Evolutionary conservation across 495 filamentous ascomycete genomes (phyloP), one percentile per base, ranked within the genome.

Genomic region (Hypomontagnella monticulosa): DNA sequence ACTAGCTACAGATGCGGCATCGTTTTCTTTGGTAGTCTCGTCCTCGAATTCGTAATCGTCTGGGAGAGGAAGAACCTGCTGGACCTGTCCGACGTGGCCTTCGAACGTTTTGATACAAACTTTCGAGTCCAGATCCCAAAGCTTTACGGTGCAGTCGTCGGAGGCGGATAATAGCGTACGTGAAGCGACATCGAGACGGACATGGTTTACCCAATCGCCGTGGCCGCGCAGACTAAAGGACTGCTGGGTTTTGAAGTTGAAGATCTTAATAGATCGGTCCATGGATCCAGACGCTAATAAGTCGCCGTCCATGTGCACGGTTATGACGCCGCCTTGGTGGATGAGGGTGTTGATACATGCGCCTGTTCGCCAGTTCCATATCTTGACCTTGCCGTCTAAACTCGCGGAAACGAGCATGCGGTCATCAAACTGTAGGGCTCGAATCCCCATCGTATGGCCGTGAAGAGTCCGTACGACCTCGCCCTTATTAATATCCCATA

Each of bases 361-460:
- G 41, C 95, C 95, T 0, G 93, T 97, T 38, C 90, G 84, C 93
- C 93, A 98, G 67, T 98, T 97, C 96, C 95, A 99, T 27, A 98
- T 86, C 73, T 91, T 91, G 55, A 99, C 77, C 14, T 86, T 96
- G 18, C 76, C 50, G 36, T 97, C 93, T 47, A 96, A 76, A 64
- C 88, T 89, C 18, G 91, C 93, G 36, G 89, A 94, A 72, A 96
- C 93, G 48, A 97, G 82, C 75, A 94, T 94, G 49, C 84, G 89
- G 48, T 97, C 91, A 69, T 98, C 93, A 71, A 97, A 97, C 73
- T 97, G 93, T 15, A 99, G 84, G 49, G 92, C 90, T 14, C 95
- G 85, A 49, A 99, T 89, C 1, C 91, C 95, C 11, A 83, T 83
- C 4, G 84, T 87, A 69, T 99, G 95, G 10, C 96, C 95, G 15